phyloP scores from a whole-genome alignment of 2,329 filamentous ascomycete genomes.

The Curvularia hawaiiensis region DNA sequence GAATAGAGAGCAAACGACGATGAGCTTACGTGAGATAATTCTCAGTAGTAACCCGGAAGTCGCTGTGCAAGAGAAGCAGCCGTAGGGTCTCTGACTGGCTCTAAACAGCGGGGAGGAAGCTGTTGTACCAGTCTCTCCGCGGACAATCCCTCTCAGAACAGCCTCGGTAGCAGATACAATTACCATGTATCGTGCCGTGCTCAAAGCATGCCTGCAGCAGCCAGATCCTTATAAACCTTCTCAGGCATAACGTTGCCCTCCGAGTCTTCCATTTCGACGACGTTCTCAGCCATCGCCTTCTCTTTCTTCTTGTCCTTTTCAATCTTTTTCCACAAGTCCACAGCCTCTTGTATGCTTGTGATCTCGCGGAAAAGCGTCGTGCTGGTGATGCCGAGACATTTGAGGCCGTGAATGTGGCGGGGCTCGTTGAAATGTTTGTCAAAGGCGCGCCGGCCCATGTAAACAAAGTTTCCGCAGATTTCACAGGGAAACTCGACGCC shows the following conservation, averaged over 20 bases:
- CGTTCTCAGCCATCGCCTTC: conserved; percentile 75
- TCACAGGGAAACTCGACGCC: conserved; percentile 96
- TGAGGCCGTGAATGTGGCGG: conserved; percentile 89
- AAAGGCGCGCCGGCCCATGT: conserved; percentile 94
- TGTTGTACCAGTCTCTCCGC: not conserved
- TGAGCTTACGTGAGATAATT: not conserved
- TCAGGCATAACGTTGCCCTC: conserved; percentile 99
- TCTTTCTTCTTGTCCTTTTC: conserved; percentile 81
- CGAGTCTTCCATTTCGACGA: conserved; percentile 98
- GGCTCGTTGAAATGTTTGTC: conserved; percentile 99
- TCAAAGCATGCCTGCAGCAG: conserved; percentile 77
- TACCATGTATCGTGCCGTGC: not conserved
- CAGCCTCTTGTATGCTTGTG: conserved; percentile 85
- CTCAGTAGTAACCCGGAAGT: not conserved
- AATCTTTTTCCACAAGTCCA: conserved; percentile 91
- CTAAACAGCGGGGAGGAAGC: not conserved
- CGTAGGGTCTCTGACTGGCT: not conserved
- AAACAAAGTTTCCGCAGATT: conserved; percentile 98
- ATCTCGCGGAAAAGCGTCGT: conserved; percentile 93
- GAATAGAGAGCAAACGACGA: not conserved
- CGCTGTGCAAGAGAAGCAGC: not conserved
- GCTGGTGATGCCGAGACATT: conserved; percentile 92
- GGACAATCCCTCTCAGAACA: not conserved
- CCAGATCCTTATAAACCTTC: conserved; percentile 95
- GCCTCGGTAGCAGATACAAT: not conserved